Evolutionary conservation across 2,329 filamentous ascomycete species (phyloP), one percentile per base, ranked within the genome.

Genomic region (Colletotrichum camelliae): DNA sequence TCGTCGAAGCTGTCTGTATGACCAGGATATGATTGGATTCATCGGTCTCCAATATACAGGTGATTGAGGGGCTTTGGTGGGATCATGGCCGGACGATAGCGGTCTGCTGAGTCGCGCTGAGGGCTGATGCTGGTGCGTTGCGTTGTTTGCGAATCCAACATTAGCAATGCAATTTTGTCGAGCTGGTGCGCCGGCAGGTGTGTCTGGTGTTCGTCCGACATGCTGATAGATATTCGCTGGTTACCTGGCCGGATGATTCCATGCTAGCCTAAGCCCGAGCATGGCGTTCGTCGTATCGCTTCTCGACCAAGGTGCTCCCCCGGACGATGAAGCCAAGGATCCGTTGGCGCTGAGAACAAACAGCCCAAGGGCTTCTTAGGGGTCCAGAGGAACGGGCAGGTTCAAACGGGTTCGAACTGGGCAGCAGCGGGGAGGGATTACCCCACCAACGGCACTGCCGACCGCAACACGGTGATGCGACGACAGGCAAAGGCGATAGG

Each of bases 391-490:
- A 33, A 31, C 24, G 24, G 24, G 24, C 31, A 31, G 43, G 43
- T 48, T 48, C 43, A 48, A 21, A 48, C 43, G 35, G 61, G 31
- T 64, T 48, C 37, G 24, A 24, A 57, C 65, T 55, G 39, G 43
- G 65, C 39, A 43, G 18, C 48, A 33, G 39, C 43, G 21, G 16
- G 48, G 43, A 57, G 16, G 58, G 73, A 72, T 39, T 43, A 60
- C 74, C 57, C 74, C 74, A 60, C 64, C 70, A 73, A 52, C 43
- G 39, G 48, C 70, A 75, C 74, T 69, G 70, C 74, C 64, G 64
- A 75, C 64, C 70, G 48, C 62, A 67, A 39, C 39, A 62, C 55
- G 15, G 39, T 21, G 60, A 64, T 61, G 58, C 31, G 31, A 61
- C 43, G 10, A 13, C 43, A 52, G 43, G n/a, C 43, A n/a, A 52